Conservation (phyloP, 2,329 filamentous ascomycete genomes). For the Cytospora mali region DNA sequence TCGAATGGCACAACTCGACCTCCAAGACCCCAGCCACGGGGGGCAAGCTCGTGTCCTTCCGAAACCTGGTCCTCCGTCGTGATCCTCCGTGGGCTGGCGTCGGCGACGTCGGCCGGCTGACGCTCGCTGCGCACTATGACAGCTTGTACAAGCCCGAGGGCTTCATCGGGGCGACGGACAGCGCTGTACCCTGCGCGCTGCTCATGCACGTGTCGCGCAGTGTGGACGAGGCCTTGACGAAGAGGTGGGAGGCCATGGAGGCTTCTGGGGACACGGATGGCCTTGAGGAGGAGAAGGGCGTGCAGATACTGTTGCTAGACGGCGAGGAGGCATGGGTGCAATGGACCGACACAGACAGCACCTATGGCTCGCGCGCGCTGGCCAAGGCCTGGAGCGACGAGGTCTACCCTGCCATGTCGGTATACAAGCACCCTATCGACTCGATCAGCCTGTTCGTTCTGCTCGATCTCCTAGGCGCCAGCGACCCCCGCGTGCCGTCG, state of each 20-base stretch:
- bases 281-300: conserved; percentile 69
- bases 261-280: conserved; percentile 52
- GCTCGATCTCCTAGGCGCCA: conserved; percentile 81
- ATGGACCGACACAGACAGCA: conserved; percentile 73
- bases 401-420: conserved; percentile 67
- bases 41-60: conserved; percentile 67
- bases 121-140: conserved; percentile 84
- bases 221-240: conserved; percentile 70
- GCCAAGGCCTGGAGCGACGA: conserved; percentile 72
- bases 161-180: conserved; percentile 85
- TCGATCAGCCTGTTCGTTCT: conserved; percentile 83
- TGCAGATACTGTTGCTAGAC: conserved; percentile 80
- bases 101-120: conserved; percentile 73
- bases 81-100: conserved; percentile 75
- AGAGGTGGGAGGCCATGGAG: conserved; percentile 73
- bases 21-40: conserved; percentile 68
- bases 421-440: conserved; percentile 68
- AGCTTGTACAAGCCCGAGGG: conserved; percentile 71
- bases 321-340: conserved; percentile 77
- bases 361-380: conserved; percentile 76
- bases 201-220: conserved; percentile 75
- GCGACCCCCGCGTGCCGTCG: conserved; percentile 72
- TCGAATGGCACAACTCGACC: conserved; percentile 76
- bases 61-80: conserved; percentile 74
- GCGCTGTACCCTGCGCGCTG: conserved; percentile 82